phyloP scores from a whole-genome alignment of 139 green algal species.

The Picochlorum sp. region DNA sequence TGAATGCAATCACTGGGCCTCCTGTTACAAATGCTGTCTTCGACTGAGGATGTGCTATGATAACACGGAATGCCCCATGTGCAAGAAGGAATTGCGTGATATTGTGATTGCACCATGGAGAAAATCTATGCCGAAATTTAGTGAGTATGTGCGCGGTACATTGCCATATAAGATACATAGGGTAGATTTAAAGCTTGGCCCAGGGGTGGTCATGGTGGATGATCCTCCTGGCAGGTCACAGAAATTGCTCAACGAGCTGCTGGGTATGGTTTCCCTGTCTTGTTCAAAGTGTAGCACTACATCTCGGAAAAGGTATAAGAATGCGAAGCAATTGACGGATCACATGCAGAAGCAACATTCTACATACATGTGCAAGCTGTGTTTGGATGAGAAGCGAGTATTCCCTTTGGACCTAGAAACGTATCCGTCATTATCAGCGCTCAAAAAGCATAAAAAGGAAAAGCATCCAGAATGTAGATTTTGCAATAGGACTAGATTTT shows the following conservation, averaged over 20 bases:
- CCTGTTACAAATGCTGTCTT: constrained; percentile 47
- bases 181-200: constrained; percentile 4
- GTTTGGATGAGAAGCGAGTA: constrained; percentile 22
- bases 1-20: constrained; percentile 37
- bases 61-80: constrained; percentile 54
- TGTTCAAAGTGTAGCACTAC: constrained; percentile 42
- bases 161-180: neutral
- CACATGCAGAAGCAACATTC: constrained; percentile 32
- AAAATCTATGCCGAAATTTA: constrained; percentile 16
- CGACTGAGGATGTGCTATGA: constrained; percentile 57
- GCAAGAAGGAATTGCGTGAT: constrained; percentile 46
- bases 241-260: constrained; percentile 19
- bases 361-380: constrained; percentile 18
- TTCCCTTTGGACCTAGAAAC: constrained; percentile 46
- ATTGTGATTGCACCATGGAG: constrained; percentile 42
- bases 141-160: neutral
- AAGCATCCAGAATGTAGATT: constrained; percentile 56
- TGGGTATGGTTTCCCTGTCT: constrained; percentile 30
- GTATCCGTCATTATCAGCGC: constrained; percentile 11
- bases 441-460: constrained; percentile 32
- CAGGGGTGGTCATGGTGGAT: constrained; percentile 8
- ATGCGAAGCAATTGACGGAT: constrained; percentile 26
- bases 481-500: constrained; percentile 44
- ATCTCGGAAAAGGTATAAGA: constrained; percentile 30
- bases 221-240: neutral